Percentiles rank a stretch among this genome's conserved stretches.
Conservation (phyloP, 495 filamentous ascomycete species). For the Penicillium goetzii region DNA sequence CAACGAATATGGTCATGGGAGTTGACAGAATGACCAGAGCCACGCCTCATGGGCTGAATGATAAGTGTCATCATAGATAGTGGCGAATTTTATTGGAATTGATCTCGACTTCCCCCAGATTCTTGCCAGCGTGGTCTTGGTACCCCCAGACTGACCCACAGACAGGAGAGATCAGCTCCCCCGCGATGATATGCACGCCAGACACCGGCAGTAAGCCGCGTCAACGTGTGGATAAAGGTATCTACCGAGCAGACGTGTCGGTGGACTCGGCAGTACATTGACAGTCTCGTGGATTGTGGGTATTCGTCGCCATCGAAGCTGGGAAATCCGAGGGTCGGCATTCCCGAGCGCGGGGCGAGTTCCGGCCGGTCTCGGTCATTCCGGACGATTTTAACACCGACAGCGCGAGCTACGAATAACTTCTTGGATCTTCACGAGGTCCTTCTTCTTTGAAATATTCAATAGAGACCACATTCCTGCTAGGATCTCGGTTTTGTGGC, state of each 20-base stretch:
- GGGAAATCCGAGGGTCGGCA: slow-evolving; percentile 19
- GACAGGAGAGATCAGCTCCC: not conserved
- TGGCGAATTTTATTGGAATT: not conserved
- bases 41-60: not conserved
- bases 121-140: not conserved
- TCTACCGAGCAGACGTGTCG: slow-evolving; percentile 5
- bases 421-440: not conserved
- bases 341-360: slow-evolving; percentile 21
- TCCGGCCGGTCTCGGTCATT: slow-evolving; percentile 8
- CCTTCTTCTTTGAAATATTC: not conserved
- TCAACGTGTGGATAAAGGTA: not conserved
- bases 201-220: not conserved
- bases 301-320: not conserved
- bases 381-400: slow-evolving; percentile 2
- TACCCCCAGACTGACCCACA: slow-evolving; percentile 18
- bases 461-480: not conserved
- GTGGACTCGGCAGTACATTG: not conserved
- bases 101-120: not conserved
- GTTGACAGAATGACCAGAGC: not conserved
- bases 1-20: not conserved
- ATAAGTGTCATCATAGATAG: not conserved
- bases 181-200: slow-evolving; percentile 17
- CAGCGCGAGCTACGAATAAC: not conserved
- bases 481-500: not conserved
- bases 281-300: not conserved